phyloP scores from a whole-genome alignment of 148 eudicot species.

The Chenopodium suecicum region DNA sequence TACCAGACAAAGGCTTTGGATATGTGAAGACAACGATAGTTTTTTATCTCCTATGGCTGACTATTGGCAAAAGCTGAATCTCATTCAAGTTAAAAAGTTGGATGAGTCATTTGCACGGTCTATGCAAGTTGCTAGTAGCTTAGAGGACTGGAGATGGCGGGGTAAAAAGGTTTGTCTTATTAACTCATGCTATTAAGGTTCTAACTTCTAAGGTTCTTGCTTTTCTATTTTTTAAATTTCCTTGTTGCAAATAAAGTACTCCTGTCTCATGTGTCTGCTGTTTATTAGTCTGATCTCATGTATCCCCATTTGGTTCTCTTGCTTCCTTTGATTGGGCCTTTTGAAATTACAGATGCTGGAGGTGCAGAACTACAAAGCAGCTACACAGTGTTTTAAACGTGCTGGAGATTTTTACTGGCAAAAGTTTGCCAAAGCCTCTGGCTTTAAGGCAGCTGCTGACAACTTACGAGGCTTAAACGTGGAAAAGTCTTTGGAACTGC shows the following conservation, averaged over 20 bases:
- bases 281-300: not conserved
- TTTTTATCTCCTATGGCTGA: conserved; percentile 56
- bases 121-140: conserved; percentile 68
- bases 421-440: conserved; percentile 52
- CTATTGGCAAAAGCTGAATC: conserved; percentile 55
- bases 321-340: not conserved
- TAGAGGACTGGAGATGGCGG: conserved; percentile 54
- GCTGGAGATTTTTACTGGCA: conserved; percentile 52
- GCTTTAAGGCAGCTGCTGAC: conserved; percentile 41
- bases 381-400: conserved; percentile 59
- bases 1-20: conserved; percentile 73
- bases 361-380: conserved; percentile 59
- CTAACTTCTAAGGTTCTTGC: not conserved
- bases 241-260: not conserved
- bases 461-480: conserved; percentile 32
- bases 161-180: conserved; percentile 34
- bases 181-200: conserved; percentile 1
- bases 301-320: not conserved
- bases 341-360: conserved; percentile 43
- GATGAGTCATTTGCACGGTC: conserved; percentile 53
- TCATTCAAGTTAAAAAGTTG: conserved; percentile 45
- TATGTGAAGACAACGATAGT: conserved; percentile 57
- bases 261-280: not conserved
- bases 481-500: conserved; percentile 30
- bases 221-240: not conserved